Percentiles rank a stretch among this genome's conserved stretches.
Evolutionary conservation across 139 green algal species (phyloP).

Genomic region (Pseudopediastrum boryanum): DNA sequence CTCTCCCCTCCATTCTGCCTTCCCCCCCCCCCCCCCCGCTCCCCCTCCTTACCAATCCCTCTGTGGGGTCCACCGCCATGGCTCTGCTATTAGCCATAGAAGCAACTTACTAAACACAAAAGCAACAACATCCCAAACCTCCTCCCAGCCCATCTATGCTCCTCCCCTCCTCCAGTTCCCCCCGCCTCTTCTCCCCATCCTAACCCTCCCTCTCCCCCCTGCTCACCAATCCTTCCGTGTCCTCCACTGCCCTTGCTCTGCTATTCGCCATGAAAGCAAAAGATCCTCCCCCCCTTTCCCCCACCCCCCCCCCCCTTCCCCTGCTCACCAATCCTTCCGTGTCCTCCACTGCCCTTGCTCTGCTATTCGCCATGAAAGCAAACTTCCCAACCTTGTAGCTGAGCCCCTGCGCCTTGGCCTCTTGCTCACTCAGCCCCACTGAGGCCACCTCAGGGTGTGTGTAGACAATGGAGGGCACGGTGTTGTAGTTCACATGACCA

Average conservation of each 20-base stretch:
- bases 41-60: too few species aligned
- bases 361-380: conserved; percentile 95
- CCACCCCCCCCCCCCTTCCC: not conserved
- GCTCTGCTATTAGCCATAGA: too few species aligned
- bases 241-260: conserved; percentile 84
- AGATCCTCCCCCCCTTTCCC: too few species aligned
- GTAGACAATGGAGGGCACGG: conserved; percentile 97
- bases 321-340: conserved; percentile 78
- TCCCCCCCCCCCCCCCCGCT: too few species aligned
- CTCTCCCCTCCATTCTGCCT: too few species aligned
- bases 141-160: too few species aligned
- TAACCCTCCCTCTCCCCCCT: too few species aligned
- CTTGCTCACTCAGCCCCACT: conserved; percentile 76
- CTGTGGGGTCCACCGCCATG: too few species aligned
- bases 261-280: conserved; percentile 98
- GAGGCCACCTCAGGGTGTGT: conserved; percentile 89
- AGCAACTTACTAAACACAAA: too few species aligned
- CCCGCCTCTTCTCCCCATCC: too few species aligned
- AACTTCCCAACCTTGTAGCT: conserved; percentile 95
- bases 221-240: conserved; percentile 88
- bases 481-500: conserved; percentile 98
- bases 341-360: conserved; percentile 87
- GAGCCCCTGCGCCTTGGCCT: conserved; percentile 68
- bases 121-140: too few species aligned
- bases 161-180: too few species aligned